Conservation (phyloP, 768 basidiomycete species). For the Plicaturopsis crispa region DNA sequence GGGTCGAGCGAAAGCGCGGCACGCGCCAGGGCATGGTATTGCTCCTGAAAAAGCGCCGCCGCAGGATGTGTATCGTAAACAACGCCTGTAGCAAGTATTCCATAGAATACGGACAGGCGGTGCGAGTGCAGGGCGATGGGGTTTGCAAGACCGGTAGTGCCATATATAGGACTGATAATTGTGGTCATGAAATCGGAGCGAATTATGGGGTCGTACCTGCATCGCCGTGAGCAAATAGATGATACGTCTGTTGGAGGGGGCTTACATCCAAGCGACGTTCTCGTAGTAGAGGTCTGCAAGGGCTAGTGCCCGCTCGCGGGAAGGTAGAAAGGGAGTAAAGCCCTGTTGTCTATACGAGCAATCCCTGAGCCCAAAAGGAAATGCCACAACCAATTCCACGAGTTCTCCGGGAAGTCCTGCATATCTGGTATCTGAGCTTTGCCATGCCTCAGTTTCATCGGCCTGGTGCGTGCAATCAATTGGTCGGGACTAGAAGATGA, state of each 20-base stretch:
- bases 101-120: slow-evolving; percentile 44
- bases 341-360: slow-evolving; percentile 25
- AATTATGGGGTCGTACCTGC: slow-evolving; percentile 39
- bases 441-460: slow-evolving; percentile 2
- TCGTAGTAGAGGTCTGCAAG: slow-evolving; percentile 35
- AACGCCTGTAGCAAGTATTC: slow-evolving; percentile 38
- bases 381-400: slow-evolving; percentile 35
- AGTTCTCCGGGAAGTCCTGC: slow-evolving; percentile 36
- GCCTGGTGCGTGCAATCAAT: slow-evolving; percentile 1
- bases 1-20: slow-evolving; percentile 41
- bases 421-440: slow-evolving; percentile 12
- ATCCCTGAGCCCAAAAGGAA: slow-evolving; percentile 40
- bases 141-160: slow-evolving; percentile 18
- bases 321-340: slow-evolving; percentile 34
- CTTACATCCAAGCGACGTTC: slow-evolving; percentile 41
- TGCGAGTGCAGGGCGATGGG: slow-evolving; percentile 35
- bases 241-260: slow-evolving; percentile 6
- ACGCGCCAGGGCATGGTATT: slow-evolving; percentile 39
- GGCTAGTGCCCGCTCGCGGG: slow-evolving; percentile 28
- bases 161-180: slow-evolving; percentile 37
- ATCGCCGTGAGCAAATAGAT: slow-evolving; percentile 2
- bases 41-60: slow-evolving; percentile 23
- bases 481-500: neutral
- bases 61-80: slow-evolving; percentile 33
- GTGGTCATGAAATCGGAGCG: slow-evolving; percentile 31